Conservation (phyloP, 352 stramenopile species). For the Pythium vanterpoolii region DNA sequence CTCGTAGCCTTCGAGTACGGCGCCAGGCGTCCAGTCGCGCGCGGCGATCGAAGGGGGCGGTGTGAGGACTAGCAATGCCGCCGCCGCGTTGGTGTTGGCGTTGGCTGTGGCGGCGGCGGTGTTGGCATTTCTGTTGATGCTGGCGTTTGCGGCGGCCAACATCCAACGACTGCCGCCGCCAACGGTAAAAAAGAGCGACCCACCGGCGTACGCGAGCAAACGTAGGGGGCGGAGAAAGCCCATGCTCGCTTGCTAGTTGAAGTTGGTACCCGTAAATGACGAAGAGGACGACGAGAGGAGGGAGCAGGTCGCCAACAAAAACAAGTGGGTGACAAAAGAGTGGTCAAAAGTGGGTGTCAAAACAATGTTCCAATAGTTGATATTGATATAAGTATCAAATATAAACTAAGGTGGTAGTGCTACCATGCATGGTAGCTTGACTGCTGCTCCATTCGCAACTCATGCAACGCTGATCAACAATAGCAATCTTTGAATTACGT, state of each 20-base stretch:
- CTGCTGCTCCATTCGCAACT: too few species aligned
- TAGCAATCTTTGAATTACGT: too few species aligned
- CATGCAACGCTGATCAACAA: too few species aligned
- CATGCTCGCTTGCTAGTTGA: constrained; percentile 6
- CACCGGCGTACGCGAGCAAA: background rate
- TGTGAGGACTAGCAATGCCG: background rate
- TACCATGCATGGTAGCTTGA: too few species aligned
- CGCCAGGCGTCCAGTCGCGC: constrained; percentile 25
- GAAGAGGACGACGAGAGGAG: background rate
- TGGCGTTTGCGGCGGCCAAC: background rate
- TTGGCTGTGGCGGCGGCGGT: background rate
- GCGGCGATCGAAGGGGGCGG: background rate
- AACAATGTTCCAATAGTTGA: constrained; percentile 3
- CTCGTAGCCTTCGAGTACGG: constrained; percentile 62
- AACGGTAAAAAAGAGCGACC: background rate
- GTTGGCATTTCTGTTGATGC: background rate
- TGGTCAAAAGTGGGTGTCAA: constrained; percentile 3
- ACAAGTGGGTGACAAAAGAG: constrained; percentile 1
- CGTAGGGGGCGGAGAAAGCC: background rate
- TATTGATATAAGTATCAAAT: constrained; percentile 15
- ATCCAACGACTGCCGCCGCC: background rate
- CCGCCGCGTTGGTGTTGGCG: background rate
- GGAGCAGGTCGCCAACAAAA: background rate
- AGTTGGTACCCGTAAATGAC: constrained; percentile 1
- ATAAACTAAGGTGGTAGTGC: background rate